These are phyloP conservation scores for Eleusine indica DNA, from an alignment of 176 grass and related monocot species.

Conservation along the genomic window DNA sequence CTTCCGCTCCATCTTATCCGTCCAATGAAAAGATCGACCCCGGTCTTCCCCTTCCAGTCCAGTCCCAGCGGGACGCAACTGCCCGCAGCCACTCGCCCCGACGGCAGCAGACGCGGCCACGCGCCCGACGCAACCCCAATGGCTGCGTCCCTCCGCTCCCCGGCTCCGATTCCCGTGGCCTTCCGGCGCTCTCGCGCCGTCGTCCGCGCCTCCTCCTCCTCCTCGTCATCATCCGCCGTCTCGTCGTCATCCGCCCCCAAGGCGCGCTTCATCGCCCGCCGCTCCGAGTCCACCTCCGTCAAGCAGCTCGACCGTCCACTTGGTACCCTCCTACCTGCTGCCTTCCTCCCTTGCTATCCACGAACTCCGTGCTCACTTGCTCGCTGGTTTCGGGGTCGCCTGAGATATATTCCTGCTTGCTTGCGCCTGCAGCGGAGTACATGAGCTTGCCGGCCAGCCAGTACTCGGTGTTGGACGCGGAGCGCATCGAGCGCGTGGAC, in stretches of 20 bases:
- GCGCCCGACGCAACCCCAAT: conserved; percentile 27
- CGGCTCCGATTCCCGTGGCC: conserved; percentile 26
- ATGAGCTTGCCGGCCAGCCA: conserved; percentile 96
- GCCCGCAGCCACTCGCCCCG: conserved; percentile 21
- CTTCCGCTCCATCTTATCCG: conserved; percentile 28
- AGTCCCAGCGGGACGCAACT: conserved; percentile 24
- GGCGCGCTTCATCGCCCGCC: conserved; percentile 79
- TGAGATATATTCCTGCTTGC: not conserved
- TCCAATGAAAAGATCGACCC: not conserved
- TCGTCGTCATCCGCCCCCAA: conserved; percentile 63
- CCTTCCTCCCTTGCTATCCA: not conserved
- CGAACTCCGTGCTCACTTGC: not conserved
- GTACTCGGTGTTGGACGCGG: conserved; percentile 96
- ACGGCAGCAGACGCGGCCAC: not conserved
- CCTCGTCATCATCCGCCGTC: conserved; percentile 41
- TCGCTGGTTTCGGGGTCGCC: not conserved
- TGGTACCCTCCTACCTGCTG: conserved; percentile 47
- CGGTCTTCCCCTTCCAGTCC: not conserved
- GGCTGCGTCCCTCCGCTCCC: conserved; percentile 51
- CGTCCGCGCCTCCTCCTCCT: conserved; percentile 45
- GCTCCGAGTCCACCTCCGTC: conserved; percentile 75
- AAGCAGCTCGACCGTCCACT: conserved; percentile 76
- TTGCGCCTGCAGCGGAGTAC: conserved; percentile 69
- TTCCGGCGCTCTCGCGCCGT: conserved; percentile 22
- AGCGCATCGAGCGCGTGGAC: conserved; percentile 92